These are phyloP conservation scores for Huntiella decipiens DNA, from an alignment of 2,329 filamentous ascomycete species.

Conservation along the genomic window DNA sequence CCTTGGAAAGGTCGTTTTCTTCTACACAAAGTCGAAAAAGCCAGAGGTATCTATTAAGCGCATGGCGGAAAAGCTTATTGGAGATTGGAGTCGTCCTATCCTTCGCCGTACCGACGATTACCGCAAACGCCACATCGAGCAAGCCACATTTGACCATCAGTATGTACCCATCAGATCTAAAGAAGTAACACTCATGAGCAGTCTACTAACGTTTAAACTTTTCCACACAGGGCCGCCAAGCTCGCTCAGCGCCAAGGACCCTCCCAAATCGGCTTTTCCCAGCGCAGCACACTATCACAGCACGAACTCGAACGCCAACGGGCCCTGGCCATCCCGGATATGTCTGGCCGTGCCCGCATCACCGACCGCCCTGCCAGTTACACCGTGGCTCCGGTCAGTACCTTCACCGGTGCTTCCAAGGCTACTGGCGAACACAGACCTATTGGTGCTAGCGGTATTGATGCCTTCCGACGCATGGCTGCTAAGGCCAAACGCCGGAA, in stretches of 20 bases:
- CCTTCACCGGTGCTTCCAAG: slow-evolving; percentile 29
- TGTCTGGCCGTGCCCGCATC: slow-evolving; percentile 37
- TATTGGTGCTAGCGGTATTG: slow-evolving; percentile 42
- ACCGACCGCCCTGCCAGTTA: slow-evolving; percentile 36
- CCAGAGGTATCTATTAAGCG: slow-evolving; percentile 80
- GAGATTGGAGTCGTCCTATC: slow-evolving; percentile 90
- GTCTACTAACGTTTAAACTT: not conserved
- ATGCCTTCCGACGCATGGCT: slow-evolving; percentile 47
- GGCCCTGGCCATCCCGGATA: slow-evolving; percentile 35
- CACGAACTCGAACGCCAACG: slow-evolving; percentile 37
- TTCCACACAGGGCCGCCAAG: slow-evolving; percentile 29
- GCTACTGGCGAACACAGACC: slow-evolving; percentile 29
- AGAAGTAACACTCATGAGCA: not conserved
- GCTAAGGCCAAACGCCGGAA: slow-evolving; percentile 37
- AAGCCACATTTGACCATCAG: slow-evolving; percentile 44
- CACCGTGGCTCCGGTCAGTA: slow-evolving; percentile 41
- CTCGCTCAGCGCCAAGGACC: slow-evolving; percentile 29
- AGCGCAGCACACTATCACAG: slow-evolving; percentile 25
- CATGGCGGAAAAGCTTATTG: slow-evolving; percentile 77
- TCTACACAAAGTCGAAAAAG: slow-evolving; percentile 90
- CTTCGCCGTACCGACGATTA: slow-evolving; percentile 88
- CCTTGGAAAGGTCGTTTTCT: slow-evolving; percentile 88
- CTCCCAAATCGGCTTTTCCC: slow-evolving; percentile 30
- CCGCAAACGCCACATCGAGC: slow-evolving; percentile 57
- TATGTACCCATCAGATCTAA: slow-evolving; percentile 21